Evolutionary conservation across 257 asterid species (phyloP).

Genomic region (Thymus quinquecostatus): DNA sequence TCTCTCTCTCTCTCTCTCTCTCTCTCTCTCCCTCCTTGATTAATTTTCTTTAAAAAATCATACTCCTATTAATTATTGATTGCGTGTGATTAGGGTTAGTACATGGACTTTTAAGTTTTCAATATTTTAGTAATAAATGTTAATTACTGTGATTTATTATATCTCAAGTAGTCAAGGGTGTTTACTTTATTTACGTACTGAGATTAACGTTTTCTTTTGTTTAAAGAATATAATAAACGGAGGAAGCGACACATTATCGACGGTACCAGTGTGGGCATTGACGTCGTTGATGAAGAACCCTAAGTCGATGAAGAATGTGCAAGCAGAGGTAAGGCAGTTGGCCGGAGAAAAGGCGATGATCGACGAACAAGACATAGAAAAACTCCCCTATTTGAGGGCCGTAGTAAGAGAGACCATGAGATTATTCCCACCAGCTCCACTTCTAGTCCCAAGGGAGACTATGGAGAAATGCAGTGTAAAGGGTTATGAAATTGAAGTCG

Average conservation of each 20-base stretch:
- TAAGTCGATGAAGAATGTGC: slow-evolving; percentile 33
- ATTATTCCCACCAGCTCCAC: slow-evolving; percentile 35
- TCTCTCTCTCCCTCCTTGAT: no score
- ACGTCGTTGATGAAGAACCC: slow-evolving; percentile 33
- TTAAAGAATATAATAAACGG: slow-evolving; percentile 37
- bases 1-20: no score
- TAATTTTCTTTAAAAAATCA: no score
- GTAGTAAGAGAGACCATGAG: slow-evolving; percentile 34
- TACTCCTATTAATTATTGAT: no score
- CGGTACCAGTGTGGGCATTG: slow-evolving; percentile 39
- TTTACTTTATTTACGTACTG: no score
- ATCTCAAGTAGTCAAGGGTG: no score
- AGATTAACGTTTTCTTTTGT: no score
- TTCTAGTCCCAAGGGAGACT: slow-evolving; percentile 34
- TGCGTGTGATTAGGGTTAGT: no score
- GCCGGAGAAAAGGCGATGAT: slow-evolving; percentile 21
- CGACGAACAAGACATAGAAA: slow-evolving; percentile 23
- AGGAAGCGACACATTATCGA: slow-evolving; percentile 33
- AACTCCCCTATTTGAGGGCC: slow-evolving; percentile 38
- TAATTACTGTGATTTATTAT: no score
- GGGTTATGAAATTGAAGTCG: slow-evolving; percentile 30
- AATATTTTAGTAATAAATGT: no score
- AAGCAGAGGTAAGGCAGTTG: slow-evolving; percentile 29
- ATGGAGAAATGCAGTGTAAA: slow-evolving; percentile 16
- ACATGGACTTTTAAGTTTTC: no score